phyloP scores from a whole-genome alignment of 305 asterid genomes.

The Striga hermonthica region DNA sequence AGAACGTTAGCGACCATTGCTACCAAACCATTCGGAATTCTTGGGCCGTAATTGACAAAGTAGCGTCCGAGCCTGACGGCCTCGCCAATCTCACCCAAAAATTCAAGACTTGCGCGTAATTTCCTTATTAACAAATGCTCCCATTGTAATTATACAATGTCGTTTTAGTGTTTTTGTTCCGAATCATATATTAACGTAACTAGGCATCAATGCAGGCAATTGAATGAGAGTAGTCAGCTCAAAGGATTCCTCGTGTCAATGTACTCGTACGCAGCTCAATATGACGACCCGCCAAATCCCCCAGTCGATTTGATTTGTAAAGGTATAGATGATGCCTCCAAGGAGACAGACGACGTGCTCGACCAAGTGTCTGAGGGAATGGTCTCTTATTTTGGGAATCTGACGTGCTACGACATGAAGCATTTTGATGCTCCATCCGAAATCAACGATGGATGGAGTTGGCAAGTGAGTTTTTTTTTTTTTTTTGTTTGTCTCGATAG shows the following conservation, averaged over 20 bases:
- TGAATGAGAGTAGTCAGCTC: slow-evolving; percentile 40
- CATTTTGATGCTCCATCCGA: slow-evolving; percentile 26
- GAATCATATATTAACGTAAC: no score
- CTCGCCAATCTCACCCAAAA: slow-evolving; percentile 45
- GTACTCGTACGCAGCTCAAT: slow-evolving; percentile 53
- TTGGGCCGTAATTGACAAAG: slow-evolving; percentile 58
- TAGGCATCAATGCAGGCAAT: slow-evolving; percentile 31
- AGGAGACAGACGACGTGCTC: slow-evolving; percentile 31
- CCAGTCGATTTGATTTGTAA: slow-evolving; percentile 51
- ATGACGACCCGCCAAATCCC: slow-evolving; percentile 46
- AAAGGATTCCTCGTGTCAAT: slow-evolving; percentile 36
- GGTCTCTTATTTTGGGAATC: slow-evolving; percentile 39
- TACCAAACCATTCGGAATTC: slow-evolving; percentile 48
- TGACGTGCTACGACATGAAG: slow-evolving; percentile 35
- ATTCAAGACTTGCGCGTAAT: slow-evolving; percentile 75
- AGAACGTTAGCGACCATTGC: slow-evolving; percentile 59
- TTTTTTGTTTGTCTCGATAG: background rate
- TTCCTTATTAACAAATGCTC: no score
- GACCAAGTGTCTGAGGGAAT: slow-evolving; percentile 51
- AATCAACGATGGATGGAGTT: slow-evolving; percentile 48
- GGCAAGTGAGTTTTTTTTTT: slow-evolving; percentile 52
- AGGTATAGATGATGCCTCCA: slow-evolving; percentile 51
- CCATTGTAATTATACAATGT: no score
- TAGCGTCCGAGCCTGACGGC: slow-evolving; percentile 53
- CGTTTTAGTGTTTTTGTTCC: no score